phyloP scores from a whole-genome alignment of 2,329 filamentous ascomycete genomes.

The Aspergillus candidus region DNA sequence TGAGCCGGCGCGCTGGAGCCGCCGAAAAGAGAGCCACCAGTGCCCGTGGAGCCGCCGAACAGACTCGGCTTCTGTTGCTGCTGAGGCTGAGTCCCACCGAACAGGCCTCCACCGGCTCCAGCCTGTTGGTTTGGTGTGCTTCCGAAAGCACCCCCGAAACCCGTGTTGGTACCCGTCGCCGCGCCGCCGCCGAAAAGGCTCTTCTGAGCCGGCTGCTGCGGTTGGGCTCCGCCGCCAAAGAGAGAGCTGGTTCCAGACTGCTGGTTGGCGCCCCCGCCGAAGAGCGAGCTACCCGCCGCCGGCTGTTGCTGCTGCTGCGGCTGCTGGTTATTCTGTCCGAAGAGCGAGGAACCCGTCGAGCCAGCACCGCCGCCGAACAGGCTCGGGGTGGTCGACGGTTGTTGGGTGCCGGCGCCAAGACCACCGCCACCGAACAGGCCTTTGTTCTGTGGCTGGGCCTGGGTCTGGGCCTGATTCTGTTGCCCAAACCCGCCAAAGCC shows the following conservation, averaged over 20 bases:
- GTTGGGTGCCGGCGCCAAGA: slow-evolving; percentile 39
- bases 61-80: slow-evolving; percentile 52
- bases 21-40: slow-evolving; percentile 45
- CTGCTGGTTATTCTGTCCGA: slow-evolving; percentile 36
- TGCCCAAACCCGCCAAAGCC: slow-evolving; percentile 42
- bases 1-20: slow-evolving; percentile 21
- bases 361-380: slow-evolving; percentile 37
- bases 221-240: slow-evolving; percentile 27
- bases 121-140: slow-evolving; percentile 39
- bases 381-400: slow-evolving; percentile 32
- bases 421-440: slow-evolving; percentile 29
- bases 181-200: slow-evolving; percentile 39
- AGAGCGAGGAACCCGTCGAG: slow-evolving; percentile 28
- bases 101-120: slow-evolving; percentile 34
- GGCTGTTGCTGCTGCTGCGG: slow-evolving; percentile 31
- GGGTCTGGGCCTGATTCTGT: slow-evolving; percentile 31
- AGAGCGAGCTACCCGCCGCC: slow-evolving; percentile 35
- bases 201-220: slow-evolving; percentile 28
- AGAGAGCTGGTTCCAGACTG: slow-evolving; percentile 28
- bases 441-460: slow-evolving; percentile 32
- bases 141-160: slow-evolving; percentile 35
- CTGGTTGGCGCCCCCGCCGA: slow-evolving; percentile 37
- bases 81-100: slow-evolving; percentile 43
- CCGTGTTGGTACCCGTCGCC: slow-evolving; percentile 20
- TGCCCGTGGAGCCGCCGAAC: slow-evolving; percentile 43